phyloP scores from a whole-genome alignment of 164 flowering plant genomes.

The Dillenia suffruticosa region DNA sequence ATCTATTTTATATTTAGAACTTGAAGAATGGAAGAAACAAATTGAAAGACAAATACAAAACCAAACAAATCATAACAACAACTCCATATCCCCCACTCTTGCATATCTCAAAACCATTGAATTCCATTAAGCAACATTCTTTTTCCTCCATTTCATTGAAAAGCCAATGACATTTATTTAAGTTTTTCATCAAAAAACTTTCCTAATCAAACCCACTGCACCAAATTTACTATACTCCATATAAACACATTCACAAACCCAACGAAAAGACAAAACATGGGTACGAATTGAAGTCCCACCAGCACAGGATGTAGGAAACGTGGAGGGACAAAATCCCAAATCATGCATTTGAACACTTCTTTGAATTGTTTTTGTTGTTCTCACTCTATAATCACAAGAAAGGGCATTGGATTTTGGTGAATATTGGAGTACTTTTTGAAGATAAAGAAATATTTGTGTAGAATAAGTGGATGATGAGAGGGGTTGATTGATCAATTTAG shows the following conservation, averaged over 20 bases:
- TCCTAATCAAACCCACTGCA: conserved; percentile 22
- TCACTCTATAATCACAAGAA: conserved; percentile 20
- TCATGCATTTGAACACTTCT: conserved; percentile 23
- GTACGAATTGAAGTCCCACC: conserved; percentile 28
- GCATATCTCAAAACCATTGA: conserved; percentile 37
- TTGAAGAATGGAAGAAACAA: no score
- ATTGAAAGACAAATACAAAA: no score
- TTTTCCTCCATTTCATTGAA: conserved; percentile 31
- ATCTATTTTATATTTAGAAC: no score
- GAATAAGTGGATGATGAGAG: conserved; percentile 2
- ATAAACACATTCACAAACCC: conserved; percentile 23
- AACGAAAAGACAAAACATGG: conserved; percentile 26
- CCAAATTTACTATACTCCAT: conserved; percentile 35
- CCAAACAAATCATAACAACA: no score
- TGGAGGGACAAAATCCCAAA: conserved; percentile 12
- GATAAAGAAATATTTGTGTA: conserved; percentile 1
- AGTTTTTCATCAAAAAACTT: conserved; percentile 33
- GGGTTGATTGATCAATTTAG: conserved; percentile 9
- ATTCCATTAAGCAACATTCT: conserved; percentile 39
- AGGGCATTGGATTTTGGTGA: conserved; percentile 12
- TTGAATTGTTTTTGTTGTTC: conserved; percentile 25
- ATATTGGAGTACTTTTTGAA: conserved; percentile 14
- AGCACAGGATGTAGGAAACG: conserved; percentile 29
- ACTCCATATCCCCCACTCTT: conserved; percentile 22
- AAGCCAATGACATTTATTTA: conserved; percentile 21